phyloP scores from a whole-genome alignment of 2,329 filamentous ascomycete genomes.

The Neofusicoccum ribis region DNA sequence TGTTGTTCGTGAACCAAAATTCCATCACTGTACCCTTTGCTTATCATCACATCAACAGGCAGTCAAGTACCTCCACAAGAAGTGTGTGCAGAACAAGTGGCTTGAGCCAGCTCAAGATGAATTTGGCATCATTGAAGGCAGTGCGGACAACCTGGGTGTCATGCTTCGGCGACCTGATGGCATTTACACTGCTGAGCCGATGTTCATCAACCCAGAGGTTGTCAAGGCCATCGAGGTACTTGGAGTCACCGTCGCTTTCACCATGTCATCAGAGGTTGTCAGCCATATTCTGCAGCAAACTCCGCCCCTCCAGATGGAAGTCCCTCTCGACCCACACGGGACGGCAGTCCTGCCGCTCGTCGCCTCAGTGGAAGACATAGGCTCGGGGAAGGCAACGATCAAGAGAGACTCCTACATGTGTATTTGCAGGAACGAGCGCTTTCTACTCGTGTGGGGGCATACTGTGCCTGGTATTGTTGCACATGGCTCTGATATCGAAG shows the following conservation, averaged over 20 bases:
- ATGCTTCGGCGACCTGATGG: conserved; percentile 25
- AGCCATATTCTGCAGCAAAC: conserved; percentile 42
- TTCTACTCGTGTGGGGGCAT: conserved; percentile 49
- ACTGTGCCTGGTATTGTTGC: conserved; percentile 43
- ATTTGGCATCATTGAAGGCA: conserved; percentile 28
- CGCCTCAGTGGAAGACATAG: conserved; percentile 40
- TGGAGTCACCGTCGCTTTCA: conserved; percentile 45
- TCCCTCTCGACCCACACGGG: conserved; percentile 24
- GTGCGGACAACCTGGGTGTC: conserved; percentile 25
- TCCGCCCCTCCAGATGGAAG: conserved; percentile 39
- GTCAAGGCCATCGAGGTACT: conserved; percentile 42
- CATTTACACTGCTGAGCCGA: conserved; percentile 44
- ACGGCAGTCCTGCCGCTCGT: conserved; percentile 41
- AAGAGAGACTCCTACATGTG: conserved; percentile 44
- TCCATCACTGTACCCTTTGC: background rate
- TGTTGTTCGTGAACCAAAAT: conserved; percentile 23
- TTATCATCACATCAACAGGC: conserved; percentile 24
- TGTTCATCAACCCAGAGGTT: conserved; percentile 36
- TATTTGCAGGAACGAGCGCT: conserved; percentile 43
- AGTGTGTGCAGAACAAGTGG: conserved; percentile 30
- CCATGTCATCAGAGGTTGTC: conserved; percentile 48
- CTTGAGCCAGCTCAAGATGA: conserved; percentile 31
- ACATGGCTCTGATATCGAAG: conserved; percentile 35
- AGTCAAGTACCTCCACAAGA: conserved; percentile 31
- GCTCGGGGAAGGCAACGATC: conserved; percentile 39